Percentiles rank a stretch among this genome's conserved stretches.
phyloP scores from a whole-genome alignment of 2,329 filamentous ascomycete genomes.

The Aspergillus brasiliensis region DNA sequence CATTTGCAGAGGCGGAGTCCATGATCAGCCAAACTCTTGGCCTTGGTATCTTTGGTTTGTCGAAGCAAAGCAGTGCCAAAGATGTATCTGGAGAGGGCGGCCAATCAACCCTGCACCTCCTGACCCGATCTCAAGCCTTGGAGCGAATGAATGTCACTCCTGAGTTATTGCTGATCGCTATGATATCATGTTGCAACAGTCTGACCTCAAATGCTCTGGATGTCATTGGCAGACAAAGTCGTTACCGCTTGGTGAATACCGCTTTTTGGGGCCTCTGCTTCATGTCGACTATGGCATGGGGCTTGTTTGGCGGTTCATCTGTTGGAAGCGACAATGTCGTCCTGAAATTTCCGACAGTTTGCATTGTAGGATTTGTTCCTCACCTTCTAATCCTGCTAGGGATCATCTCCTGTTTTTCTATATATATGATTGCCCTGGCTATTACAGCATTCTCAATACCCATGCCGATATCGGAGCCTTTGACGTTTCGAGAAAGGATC shows the following conservation, averaged over 20 bases:
- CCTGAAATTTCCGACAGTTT: constrained; percentile 88
- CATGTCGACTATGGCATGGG: constrained; percentile 82
- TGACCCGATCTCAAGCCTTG: constrained; percentile 61
- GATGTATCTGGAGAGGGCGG: constrained; percentile 43
- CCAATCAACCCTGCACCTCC: constrained; percentile 38
- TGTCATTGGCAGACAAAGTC: constrained; percentile 75
- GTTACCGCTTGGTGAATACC: constrained; percentile 80
- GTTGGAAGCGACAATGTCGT: constrained; percentile 59
- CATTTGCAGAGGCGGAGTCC: constrained; percentile 92
- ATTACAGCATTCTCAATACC: constrained; percentile 73
- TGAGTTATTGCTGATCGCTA: constrained; percentile 81
- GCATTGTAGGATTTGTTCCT: constrained; percentile 91
- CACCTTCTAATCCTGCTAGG: constrained; percentile 84
- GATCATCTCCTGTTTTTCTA: constrained; percentile 71
- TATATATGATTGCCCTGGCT: constrained; percentile 75
- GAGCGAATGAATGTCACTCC: constrained; percentile 83
- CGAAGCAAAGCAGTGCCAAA: constrained; percentile 48
- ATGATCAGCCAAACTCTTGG: constrained; percentile 79
- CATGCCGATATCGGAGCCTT: constrained; percentile 47
- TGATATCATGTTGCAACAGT: constrained; percentile 88
- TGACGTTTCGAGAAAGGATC: constrained; percentile 63
- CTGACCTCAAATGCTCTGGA: constrained; percentile 81
- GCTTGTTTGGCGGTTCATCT: constrained; percentile 58
- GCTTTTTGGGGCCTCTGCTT: constrained; percentile 89
- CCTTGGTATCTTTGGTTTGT: constrained; percentile 63